Base-by-base conservation (phyloP, 345 rosid genomes). In the Erodium maritimum region DNA sequence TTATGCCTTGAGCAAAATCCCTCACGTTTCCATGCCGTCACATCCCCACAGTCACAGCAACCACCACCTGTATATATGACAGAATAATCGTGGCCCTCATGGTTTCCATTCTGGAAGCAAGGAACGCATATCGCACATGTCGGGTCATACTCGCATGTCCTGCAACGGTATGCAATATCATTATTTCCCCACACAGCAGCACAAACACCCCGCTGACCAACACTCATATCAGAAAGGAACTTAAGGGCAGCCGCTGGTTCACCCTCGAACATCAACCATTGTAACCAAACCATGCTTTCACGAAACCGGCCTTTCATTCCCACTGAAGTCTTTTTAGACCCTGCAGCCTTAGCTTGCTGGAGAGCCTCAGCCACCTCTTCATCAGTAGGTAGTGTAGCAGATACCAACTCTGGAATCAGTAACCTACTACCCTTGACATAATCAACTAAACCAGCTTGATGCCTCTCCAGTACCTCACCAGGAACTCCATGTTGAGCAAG, bases 21-120 rank as follows among this genome's bases (percentile, higher is more conserved):
- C 57, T 83, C 95, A 16, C 74, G 81, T 65, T 83, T 91, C 98
- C 98, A 91, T 3, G 98, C 98, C 1, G 98, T 91, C 21, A 74
- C 82, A 71, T 91, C 98, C 61, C 98, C 98, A 73, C 98, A 91
- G 70, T 91, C 98, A 73, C 98, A 91, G 57, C 98, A 91, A 68
- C 98, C 98, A 57, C 94, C 86, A 10, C 86, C 85, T 0, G 98
- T 91, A 58, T 86, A 84, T 10, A 88, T 82, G 46, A 85, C 69
- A 1, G 87, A 84, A 74, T 80, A 88, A 69, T 91, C 98, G 56
- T 91, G 98, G 61, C 68, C 72, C 50, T 68, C 59, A 66, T 91
- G 96, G 61, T 84, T 69, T 55, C 99, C 99, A 65, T 84, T 79
- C 71, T 72, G 78, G 59, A 93, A 93, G 73, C 99, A 93, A 61